Base-by-base conservation (phyloP, 2,329 filamentous ascomycete species). In the Neofusicoccum parvum region DNA sequence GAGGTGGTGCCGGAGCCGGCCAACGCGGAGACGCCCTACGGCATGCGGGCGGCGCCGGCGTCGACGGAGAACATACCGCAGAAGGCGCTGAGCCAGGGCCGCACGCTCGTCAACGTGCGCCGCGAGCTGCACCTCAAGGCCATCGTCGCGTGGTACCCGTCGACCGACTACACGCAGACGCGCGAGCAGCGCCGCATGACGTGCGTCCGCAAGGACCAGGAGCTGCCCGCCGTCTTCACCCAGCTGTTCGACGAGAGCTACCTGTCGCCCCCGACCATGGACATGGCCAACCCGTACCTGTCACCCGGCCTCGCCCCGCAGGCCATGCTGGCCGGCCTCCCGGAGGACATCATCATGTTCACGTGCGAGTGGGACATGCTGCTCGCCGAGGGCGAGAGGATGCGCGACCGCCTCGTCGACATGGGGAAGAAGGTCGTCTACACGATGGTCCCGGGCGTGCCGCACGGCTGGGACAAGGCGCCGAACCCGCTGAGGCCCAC, bases 331-430 rank as follows among this genome's bases (percentile, higher is more conserved):
- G 71, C 74, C 34, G 80, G 80, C 1, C 73, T 89, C 1, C 87
- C 87, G 0, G 78, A 84, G n/a, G 83, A 88, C 66, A 83, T 89
- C 53, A 86, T 87, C 65, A 75, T 89, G 69, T 87, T 85, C 71
- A 84, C 86, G 49, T 89, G 87, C 72, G 87, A 89, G 72, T 89
- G 85, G 84, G 87, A 89, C 71, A 89, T 89, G 87, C 77, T 89
- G 14, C 79, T 88, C n/a, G 82, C 83, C 14, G 87, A 89, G 72
- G 87, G 85, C 5, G 79, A 89, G 67, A 80, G 81, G 4, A 89
- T 93, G 68, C 83, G 86, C 11, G 81, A 87, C 60, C 81, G 89
- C 20, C 74, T 92, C 9, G 74, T 80, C 54, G 79, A 80, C 1
- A 74, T 87, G 5, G 79, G 79, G 27, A 90, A 88, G 76, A 80